Base-by-base conservation (phyloP, 2,329 filamentous ascomycete genomes). In the Aureobasidium sp. region DNA sequence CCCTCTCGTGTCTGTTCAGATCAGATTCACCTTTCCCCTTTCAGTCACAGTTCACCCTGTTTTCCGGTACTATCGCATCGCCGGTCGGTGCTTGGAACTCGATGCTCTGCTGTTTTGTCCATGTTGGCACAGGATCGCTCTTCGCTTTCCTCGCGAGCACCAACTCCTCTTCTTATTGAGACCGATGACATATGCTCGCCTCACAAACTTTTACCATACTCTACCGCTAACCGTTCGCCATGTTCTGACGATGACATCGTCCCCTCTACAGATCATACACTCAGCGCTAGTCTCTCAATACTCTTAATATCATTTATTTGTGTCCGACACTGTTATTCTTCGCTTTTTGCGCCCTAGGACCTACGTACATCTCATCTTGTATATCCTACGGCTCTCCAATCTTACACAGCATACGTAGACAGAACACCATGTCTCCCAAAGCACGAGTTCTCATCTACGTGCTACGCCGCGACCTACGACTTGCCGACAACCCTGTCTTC, bases 401-500 rank as follows among this genome's bases (percentile, higher is more conserved):
- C 32, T 21, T 30, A 13, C 42, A 58, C 42, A 36, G 32, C 32
- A 39, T 25, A n/a, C 27, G 10, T 27, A 2, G 27, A 58, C 8
- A 48, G 10, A 53, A 32, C 30, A 21, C 21, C 21, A 61, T 61
- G 59, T 55, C 59, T 25, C 37, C 59, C 13, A 61, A 61, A 34
- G 59, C 49, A 36, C 52, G 50, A 7, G 78, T 89, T 29, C 76
- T 91, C 57, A 78, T 93, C 61, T 91, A 91, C 69, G 72, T 92
- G 27, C 73, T 92, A 37, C 84, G 89, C 48, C 84, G 86, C 66
- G 90, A 93, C 70, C 78, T 91, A 25, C 86, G 90, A 63, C 78
- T 89, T 30, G 79, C 83, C 32, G 89, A 93, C 73, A 92, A 92
- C 68, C 88, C 88, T 0, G 79, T 91, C 45, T 80, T 93, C 25